Base-by-base conservation (phyloP, 2,329 filamentous ascomycete species). In the Delphinella strobiligena region DNA sequence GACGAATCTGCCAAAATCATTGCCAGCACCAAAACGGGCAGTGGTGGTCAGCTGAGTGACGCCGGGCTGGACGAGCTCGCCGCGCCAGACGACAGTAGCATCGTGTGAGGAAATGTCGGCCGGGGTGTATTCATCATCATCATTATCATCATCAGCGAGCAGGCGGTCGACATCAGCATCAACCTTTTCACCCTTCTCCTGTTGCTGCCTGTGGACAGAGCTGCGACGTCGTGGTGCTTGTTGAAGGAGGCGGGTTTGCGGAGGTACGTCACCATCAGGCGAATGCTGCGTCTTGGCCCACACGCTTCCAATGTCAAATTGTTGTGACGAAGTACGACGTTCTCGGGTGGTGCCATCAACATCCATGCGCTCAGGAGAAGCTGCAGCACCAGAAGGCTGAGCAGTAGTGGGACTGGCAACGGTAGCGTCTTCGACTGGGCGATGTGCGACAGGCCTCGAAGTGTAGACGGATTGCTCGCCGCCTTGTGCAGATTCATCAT, bases 141-240 rank as follows among this genome's bases (percentile, higher is more conserved):
- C 82, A 18, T 80, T 78, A 39, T 85, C 82, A 44, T 94, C 78
- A 44, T 83, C 86, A 51, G 88, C 75, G 5, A 96, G 73, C 49
- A 98, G 68, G 31, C 86, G 77, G 57, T 98, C 91, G 15, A 98
- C 84, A 44, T 96, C 91, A 2, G 83, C 75, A 58, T 98, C 89
- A 11, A 82, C 76, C 12, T 75, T 81, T 1, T 80, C 72, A 1
- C 78, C 75, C 41, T 66, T 62, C 4, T 52, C 52, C 16, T 52
- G 48, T 59, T 62, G 42, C 19, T 45, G 41, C 19, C 45, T 41
- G 9, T 48, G 45, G 3, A 49, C 46, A 2, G 54, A 57, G 45
- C 54, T 58, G 22, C 50, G 62, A 34, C 57, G 59, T 68, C 58
- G 63, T 66, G 43, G 55, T 62, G 50, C 79, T 15, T 33, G 40